Conservation (phyloP, 495 filamentous ascomycete genomes). For the Aspergillus hancockii region DNA sequence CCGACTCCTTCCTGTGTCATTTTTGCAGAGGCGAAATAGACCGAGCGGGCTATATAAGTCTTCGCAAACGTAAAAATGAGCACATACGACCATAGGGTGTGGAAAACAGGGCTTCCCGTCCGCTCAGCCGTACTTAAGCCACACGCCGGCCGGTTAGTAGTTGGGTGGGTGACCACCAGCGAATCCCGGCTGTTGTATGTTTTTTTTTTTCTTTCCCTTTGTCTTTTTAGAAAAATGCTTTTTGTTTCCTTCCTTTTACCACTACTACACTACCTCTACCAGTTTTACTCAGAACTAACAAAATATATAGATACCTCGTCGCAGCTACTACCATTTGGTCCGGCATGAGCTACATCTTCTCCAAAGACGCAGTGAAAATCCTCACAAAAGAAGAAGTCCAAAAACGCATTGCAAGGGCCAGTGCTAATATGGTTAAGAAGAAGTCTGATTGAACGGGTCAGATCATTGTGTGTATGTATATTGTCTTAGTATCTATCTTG, state of each 20-base stretch:
- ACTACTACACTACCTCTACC: too few species aligned
- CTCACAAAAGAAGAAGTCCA: slow-evolving; percentile 55
- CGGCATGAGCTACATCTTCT: slow-evolving; percentile 78
- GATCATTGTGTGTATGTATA: background rate
- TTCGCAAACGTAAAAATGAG: background rate
- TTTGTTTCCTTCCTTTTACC: slow-evolving; percentile 10
- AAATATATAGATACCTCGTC: slow-evolving; percentile 58
- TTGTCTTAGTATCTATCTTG: background rate
- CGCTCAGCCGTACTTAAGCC: slow-evolving; percentile 44
- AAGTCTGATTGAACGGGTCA: slow-evolving; percentile 15
- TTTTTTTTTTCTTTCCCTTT: slow-evolving; percentile 24
- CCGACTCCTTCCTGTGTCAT: slow-evolving; percentile 6
- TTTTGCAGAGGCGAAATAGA: background rate
- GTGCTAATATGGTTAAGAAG: slow-evolving; percentile 20
- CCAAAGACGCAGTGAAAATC: slow-evolving; percentile 80
- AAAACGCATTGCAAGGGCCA: slow-evolving; percentile 38
- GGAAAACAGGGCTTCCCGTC: slow-evolving; percentile 45
- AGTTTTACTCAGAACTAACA: slow-evolving; percentile 7
- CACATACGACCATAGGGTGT: slow-evolving; percentile 43
- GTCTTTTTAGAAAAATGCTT: too few species aligned
- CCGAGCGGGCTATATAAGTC: slow-evolving; percentile 16
- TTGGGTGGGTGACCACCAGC: slow-evolving; percentile 42
- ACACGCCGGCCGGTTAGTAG: slow-evolving; percentile 42
- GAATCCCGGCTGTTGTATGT: slow-evolving; percentile 42
- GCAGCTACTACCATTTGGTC: slow-evolving; percentile 83